phyloP scores from a whole-genome alignment of 352 stramenopile genomes.

The Phytophthora tentaculata region DNA sequence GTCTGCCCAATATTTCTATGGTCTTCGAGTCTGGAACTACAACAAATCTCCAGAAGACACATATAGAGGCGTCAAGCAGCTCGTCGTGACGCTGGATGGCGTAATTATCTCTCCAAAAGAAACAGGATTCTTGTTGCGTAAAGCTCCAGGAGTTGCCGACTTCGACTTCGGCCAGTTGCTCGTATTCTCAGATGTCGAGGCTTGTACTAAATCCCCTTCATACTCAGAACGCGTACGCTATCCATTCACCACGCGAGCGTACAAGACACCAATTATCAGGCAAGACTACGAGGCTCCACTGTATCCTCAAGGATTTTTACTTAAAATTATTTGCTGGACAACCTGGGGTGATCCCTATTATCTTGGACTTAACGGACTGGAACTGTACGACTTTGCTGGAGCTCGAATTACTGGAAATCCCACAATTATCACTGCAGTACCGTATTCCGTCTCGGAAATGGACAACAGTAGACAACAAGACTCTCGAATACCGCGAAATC shows the following conservation, averaged over 20 bases:
- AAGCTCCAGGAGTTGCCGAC: slow-evolving; percentile 67
- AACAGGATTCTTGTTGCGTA: slow-evolving; percentile 75
- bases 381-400: slow-evolving; percentile 75
- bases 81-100: slow-evolving; percentile 58
- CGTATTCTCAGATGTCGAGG: slow-evolving; percentile 25
- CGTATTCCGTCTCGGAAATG: slow-evolving; percentile 62
- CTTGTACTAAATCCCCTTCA: background rate
- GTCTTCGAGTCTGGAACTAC: slow-evolving; percentile 84
- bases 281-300: slow-evolving; percentile 90
- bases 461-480: slow-evolving; percentile 42
- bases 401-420: slow-evolving; percentile 44
- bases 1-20: slow-evolving; percentile 56
- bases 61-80: slow-evolving; percentile 69
- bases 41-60: slow-evolving; percentile 83
- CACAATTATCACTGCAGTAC: slow-evolving; percentile 53
- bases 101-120: slow-evolving; percentile 55
- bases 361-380: slow-evolving; percentile 80
- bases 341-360: slow-evolving; percentile 90
- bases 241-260: slow-evolving; percentile 47
- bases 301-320: slow-evolving; percentile 82
- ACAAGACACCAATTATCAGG: slow-evolving; percentile 76
- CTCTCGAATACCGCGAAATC: slow-evolving; percentile 57
- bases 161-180: slow-evolving; percentile 86
- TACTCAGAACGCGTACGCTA: slow-evolving; percentile 54
- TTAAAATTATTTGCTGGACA: slow-evolving; percentile 85